Evolutionary conservation across 176 grass and related monocot genomes (phyloP), one percentile per base, ranked within the genome.

Genomic region (Oryza nivara): DNA sequence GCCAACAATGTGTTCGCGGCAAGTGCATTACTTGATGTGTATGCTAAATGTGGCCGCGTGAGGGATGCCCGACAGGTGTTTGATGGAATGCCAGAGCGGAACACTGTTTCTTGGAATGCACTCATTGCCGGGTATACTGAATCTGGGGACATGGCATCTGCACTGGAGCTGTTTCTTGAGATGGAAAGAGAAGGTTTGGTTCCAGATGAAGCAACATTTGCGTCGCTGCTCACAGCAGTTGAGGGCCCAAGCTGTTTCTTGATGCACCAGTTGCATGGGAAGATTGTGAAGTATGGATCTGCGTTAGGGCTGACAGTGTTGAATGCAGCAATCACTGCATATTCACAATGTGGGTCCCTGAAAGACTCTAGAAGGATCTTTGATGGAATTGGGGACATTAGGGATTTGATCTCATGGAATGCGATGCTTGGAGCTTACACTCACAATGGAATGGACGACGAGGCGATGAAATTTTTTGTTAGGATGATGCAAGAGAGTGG

Each of bases 351-450:
- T 71, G 88, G 85, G 0, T 64, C 43, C 5, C 58, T 90, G 14
- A 67, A 10, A 14, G 80, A 84, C 6, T 86, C 85, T 22, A 90
- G 48, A 77, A 95, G n/a, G 35, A 46, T 95, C 16, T 92, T 95
- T 70, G 88, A 95, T 83, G 84, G 51, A 34, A 86, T 90, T 75
- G 43, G 35, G 10, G 38, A 65, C 56, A 23, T 1, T 7, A 94
- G 80, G 72, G 93, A 95, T 74, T 66, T 95, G 75, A 82, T 95
- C 73, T 90, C 93, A 67, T 95, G 93, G 93, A 95, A 95, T 44
- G 78, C 93, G 1, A 77, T 95, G 85, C 82, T 95, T 30, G 93
- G 70, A 28, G 88, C 85, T 36, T 95, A 88, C 54, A 35, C 79
- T 49, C 66, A 79, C 58, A 82, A 86, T 67, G 85, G 82, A 26